Base-by-base conservation (phyloP, 176 grass and related monocot species). In the Calamus simplicifolius region DNA sequence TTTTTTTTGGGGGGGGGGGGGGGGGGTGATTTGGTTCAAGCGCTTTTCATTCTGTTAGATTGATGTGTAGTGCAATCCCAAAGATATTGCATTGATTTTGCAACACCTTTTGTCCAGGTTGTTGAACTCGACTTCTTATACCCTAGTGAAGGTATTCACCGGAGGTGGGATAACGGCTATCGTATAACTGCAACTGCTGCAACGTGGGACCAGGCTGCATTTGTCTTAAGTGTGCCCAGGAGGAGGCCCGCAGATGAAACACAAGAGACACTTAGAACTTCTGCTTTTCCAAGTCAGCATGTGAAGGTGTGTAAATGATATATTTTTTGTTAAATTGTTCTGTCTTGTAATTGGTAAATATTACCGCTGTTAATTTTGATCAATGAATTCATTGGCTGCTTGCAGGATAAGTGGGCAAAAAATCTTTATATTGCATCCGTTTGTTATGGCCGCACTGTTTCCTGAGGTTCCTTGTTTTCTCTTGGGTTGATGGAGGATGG, bases 111-210 rank as follows among this genome's bases (percentile, higher is more conserved):
- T 43, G 8, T 80, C 48, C 80, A 99, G 94, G 94, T 93, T 67
- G 79, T 99, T 50, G 94, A 99, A 70, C 76, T 99, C 56, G 94
- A 99, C 74, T 99, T 99, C 56, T 71, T 99, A 17, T 99, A 99
- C 70, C 94, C 94, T 61, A 93, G 88, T 48, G 94, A 99, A 74
- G 94, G 94, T 66, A 93, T 99, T 63, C 94, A 99, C 78, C 85
- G 86, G 64, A 79, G 94, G 48, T 99, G 94, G 94, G 94, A 89
- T 35, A 69, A 61, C 73, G 94, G 94, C 66, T 99, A 84, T 53
- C 75, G 88, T 50, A 89, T 99, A 86, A 93, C 94, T 19, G 71
- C 94, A 61, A 81, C 79, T 58, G 88, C 94, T 71, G 94, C 94
- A 61, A 99, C 88, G 25, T 73, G 70, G 66, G 88, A 99, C 70